These are phyloP conservation scores for Curvularia eragrostidis DNA, from an alignment of 2,329 filamentous ascomycete genomes.

Conservation along the genomic window DNA sequence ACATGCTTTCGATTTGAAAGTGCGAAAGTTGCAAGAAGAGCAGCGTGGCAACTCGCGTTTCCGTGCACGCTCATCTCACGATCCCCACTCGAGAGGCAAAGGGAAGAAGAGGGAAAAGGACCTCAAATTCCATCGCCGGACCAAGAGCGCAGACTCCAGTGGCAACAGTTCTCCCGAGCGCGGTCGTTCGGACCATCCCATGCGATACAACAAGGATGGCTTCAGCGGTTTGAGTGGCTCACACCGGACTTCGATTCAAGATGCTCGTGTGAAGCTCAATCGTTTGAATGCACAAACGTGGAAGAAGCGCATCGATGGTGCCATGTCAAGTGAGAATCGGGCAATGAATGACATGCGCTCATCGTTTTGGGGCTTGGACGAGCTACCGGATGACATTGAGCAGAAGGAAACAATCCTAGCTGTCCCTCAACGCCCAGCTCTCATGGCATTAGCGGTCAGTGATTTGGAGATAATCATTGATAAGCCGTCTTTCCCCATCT, in stretches of 20 bases:
- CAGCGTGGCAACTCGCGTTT: constrained; percentile 58
- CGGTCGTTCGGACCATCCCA: constrained; percentile 54
- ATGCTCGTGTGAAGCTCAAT: constrained; percentile 78
- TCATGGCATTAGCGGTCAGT: constrained; percentile 80
- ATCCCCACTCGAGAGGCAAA: constrained; percentile 46
- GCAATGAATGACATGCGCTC: constrained; percentile 80
- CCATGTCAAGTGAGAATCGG: constrained; percentile 71
- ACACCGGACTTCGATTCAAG: constrained; percentile 74
- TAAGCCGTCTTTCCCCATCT: constrained; percentile 88
- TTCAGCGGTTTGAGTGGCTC: constrained; percentile 73
- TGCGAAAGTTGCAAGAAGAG: constrained; percentile 73
- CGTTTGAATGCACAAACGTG: constrained; percentile 87
- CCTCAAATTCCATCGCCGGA: constrained; percentile 46
- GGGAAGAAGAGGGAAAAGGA: constrained; percentile 44
- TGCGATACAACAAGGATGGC: constrained; percentile 80
- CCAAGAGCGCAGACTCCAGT: constrained; percentile 47
- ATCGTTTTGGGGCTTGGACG: constrained; percentile 81
- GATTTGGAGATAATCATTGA: constrained; percentile 87
- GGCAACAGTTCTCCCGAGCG: constrained; percentile 36
- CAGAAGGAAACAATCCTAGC: constrained; percentile 86
- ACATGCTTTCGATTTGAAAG: constrained; percentile 86
- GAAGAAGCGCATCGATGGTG: constrained; percentile 86
- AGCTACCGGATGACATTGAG: constrained; percentile 79
- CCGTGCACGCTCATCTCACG: constrained; percentile 61
- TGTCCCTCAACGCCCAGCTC: constrained; percentile 81